Conservation (phyloP, 1,284 basidiomycete species). For the Earliella scabrosa region DNA sequence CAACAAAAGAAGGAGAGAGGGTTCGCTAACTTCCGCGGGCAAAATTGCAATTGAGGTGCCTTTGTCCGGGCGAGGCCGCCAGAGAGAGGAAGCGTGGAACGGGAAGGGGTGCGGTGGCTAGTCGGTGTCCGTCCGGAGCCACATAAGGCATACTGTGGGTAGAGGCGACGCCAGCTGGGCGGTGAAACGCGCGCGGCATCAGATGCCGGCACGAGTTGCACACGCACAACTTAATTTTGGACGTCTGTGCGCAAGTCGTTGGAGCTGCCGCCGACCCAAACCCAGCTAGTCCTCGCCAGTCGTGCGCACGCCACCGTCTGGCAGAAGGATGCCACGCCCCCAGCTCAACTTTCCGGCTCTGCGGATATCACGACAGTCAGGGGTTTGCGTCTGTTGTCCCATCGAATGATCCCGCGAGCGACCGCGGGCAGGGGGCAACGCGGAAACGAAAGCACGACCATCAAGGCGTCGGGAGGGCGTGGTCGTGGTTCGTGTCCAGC, state of each 20-base stretch:
- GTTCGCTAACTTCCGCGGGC: slow-evolving; percentile 17
- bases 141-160: slow-evolving; percentile 17
- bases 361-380: slow-evolving; percentile 23
- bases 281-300: slow-evolving; percentile 4
- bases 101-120: slow-evolving; percentile 16
- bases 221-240: slow-evolving; percentile 25
- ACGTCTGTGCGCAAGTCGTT: slow-evolving; percentile 6
- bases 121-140: slow-evolving; percentile 12
- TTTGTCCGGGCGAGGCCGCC: slow-evolving; percentile 11
- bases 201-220: slow-evolving; percentile 22
- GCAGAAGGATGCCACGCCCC: slow-evolving; percentile 3
- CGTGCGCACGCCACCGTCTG: slow-evolving; percentile 17
- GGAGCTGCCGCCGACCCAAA: slow-evolving; percentile 6
- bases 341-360: slow-evolving; percentile 22
- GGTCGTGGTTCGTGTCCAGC: background rate
- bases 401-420: slow-evolving; percentile 17
- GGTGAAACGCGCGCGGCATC: slow-evolving; percentile 26
- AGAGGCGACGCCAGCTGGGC: slow-evolving; percentile 17
- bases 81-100: slow-evolving; percentile 3
- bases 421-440: background rate
- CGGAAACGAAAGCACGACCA: background rate
- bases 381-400: slow-evolving; percentile 22
- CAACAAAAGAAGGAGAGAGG: slow-evolving; percentile 20
- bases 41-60: slow-evolving; percentile 14
- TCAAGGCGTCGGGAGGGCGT: background rate